Percentiles rank a stretch among this genome's conserved stretches.
phyloP scores from a whole-genome alignment of 139 green algal genomes.

The Closterium sp. region DNA sequence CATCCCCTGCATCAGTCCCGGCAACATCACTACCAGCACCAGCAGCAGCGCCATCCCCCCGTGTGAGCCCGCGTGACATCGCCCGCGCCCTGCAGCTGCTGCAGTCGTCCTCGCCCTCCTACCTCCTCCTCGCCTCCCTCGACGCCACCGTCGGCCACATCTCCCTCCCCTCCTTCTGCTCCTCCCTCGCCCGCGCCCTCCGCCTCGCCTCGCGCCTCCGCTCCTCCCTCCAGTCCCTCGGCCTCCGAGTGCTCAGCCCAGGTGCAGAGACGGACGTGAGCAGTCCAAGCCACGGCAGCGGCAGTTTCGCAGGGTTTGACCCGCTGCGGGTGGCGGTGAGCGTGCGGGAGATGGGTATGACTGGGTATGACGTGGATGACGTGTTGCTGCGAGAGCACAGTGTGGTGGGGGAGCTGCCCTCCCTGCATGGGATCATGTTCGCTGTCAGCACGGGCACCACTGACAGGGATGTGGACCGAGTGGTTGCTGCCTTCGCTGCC shows the following conservation, averaged over 20 bases:
- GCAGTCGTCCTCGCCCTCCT: constrained; percentile 79
- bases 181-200: not conserved
- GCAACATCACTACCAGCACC: not conserved
- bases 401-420: constrained; percentile 79
- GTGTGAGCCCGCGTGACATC: constrained; percentile 25
- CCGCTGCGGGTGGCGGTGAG: constrained; percentile 73
- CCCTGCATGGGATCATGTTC: constrained; percentile 67
- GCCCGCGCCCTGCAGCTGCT: constrained; percentile 43
- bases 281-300: not conserved
- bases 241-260: constrained; percentile 11
- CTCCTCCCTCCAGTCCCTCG: not conserved
- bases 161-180: not conserved
- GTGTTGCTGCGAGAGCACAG: constrained; percentile 60
- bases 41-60: not conserved
- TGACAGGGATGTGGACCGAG: not conserved
- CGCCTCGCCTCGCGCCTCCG: not conserved
- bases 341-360: constrained; percentile 56
- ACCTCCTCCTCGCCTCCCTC: constrained; percentile 86
- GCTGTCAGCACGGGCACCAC: constrained; percentile 59
- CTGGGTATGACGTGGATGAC: constrained; percentile 58
- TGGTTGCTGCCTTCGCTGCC: not conserved
- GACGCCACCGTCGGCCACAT: constrained; percentile 71
- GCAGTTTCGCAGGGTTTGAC: constrained; percentile 56
- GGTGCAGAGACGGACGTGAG: not conserved
- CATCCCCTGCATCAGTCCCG: not conserved